Evolutionary conservation across 2,329 filamentous ascomycete genomes (phyloP).

Genomic region (Hymenoscyphus repandus): DNA sequence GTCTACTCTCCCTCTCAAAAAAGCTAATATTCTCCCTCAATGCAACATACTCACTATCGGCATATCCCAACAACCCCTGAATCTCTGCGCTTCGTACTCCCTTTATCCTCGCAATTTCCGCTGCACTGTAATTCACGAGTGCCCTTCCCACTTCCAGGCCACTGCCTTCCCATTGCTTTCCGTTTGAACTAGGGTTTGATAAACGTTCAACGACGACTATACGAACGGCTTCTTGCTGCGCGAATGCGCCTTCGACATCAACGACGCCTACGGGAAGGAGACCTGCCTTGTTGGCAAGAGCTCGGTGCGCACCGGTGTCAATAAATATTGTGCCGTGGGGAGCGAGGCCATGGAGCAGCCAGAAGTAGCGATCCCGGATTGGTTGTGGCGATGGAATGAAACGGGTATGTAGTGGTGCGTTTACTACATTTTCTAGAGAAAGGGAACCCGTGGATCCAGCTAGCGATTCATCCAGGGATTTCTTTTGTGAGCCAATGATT

Average conservation of each 20-base stretch:
- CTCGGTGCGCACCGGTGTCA: conserved; percentile 79
- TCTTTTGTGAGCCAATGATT: conserved; percentile 11
- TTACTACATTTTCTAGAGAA: conserved; percentile 28
- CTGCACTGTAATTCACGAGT: conserved; percentile 86
- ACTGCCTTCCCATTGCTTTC: conserved; percentile 44
- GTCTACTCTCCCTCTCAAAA: conserved; percentile 29
- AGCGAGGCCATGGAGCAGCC: conserved; percentile 87
- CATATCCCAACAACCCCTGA: conserved; percentile 74
- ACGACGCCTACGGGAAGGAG: conserved; percentile 88
- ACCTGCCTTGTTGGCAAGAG: conserved; percentile 76
- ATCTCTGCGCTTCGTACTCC: conserved; percentile 82
- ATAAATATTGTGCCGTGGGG: conserved; percentile 91
- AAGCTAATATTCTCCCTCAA: conserved; percentile 83
- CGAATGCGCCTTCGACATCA: conserved; percentile 81
- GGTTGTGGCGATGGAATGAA: conserved; percentile 82
- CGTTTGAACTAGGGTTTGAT: conserved; percentile 12
- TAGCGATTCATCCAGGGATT: conserved; percentile 18
- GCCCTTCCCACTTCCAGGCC: conserved; percentile 78
- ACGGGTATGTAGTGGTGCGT: conserved; percentile 78
- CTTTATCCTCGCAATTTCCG: conserved; percentile 78
- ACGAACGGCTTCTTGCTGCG: conserved; percentile 87
- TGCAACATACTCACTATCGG: conserved; percentile 91
- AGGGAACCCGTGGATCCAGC: conserved; percentile 40
- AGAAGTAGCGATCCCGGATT: conserved; percentile 92
- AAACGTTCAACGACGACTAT: conserved; percentile 69